Evolutionary conservation across 2,329 filamentous ascomycete genomes (phyloP).

Genomic region (Penicillium sp.): DNA sequence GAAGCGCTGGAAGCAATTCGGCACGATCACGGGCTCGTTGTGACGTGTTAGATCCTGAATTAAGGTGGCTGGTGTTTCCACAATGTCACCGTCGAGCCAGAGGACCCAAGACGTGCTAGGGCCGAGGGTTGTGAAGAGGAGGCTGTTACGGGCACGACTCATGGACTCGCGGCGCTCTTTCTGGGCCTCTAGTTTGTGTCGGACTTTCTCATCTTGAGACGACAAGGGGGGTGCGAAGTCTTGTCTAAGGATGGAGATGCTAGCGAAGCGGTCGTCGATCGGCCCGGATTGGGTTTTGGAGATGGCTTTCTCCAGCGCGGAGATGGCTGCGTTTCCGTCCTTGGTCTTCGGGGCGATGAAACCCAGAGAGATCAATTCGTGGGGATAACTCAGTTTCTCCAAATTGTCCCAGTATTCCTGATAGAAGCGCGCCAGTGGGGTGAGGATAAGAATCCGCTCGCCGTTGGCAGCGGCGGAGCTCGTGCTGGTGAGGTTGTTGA

Average conservation of each 20-base stretch:
- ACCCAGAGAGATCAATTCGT: constrained; percentile 88
- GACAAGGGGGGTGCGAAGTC: constrained; percentile 81
- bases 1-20: constrained; percentile 93
- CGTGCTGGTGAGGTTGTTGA: constrained; percentile 91
- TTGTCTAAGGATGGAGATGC: constrained; percentile 89
- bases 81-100: constrained; percentile 89
- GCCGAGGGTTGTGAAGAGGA: constrained; percentile 91
- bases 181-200: constrained; percentile 89
- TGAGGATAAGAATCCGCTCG: constrained; percentile 87
- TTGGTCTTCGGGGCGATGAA: constrained; percentile 95
- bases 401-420: constrained; percentile 95
- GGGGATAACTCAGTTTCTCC: constrained; percentile 77
- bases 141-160: constrained; percentile 88
- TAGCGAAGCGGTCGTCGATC: constrained; percentile 80
- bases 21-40: constrained; percentile 86
- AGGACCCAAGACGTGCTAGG: constrained; percentile 92
- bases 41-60: constrained; percentile 89
- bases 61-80: constrained; percentile 79
- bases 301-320: constrained; percentile 79
- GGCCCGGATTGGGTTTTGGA: constrained; percentile 80
- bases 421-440: constrained; percentile 91
- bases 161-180: constrained; percentile 83
- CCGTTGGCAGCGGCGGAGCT: constrained; percentile 70
- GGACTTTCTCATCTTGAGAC: constrained; percentile 81
- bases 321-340: constrained; percentile 84